These are phyloP conservation scores for Taphrina sp. DNA, from an alignment of 1,139 yeast species.

Conservation along the genomic window DNA sequence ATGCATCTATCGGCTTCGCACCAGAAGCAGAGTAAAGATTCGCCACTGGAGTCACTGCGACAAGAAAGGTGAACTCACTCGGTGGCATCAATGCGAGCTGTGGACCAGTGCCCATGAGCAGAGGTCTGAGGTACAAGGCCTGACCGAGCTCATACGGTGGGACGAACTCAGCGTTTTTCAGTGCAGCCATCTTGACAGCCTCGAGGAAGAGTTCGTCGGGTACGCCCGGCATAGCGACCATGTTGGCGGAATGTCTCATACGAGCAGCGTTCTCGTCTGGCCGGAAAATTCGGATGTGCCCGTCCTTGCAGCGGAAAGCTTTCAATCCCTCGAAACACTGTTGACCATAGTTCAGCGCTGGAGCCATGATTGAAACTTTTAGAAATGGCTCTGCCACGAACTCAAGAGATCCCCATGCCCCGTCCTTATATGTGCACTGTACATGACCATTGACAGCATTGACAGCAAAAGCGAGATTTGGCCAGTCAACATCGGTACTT, in stretches of 20 bases:
- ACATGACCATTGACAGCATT: constrained; percentile 30
- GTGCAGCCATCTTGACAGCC: constrained; percentile 23
- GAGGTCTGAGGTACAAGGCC: constrained; percentile 31
- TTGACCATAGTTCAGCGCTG: constrained; percentile 32
- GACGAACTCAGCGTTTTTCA: constrained; percentile 27
- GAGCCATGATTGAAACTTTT: constrained; percentile 23
- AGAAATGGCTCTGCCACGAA: constrained; percentile 30
- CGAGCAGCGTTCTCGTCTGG: constrained; percentile 32
- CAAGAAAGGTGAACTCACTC: constrained; percentile 28
- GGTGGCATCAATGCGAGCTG: constrained; percentile 25
- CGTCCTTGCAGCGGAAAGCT: constrained; percentile 33
- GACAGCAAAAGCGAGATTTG: constrained; percentile 18
- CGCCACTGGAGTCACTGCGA: constrained; percentile 31
- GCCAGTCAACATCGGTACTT: constrained; percentile 20
- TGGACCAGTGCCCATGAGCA: constrained; percentile 30
- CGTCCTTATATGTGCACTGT: constrained; percentile 21
- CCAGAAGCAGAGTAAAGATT: constrained; percentile 26
- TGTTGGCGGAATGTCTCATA: constrained; percentile 33
- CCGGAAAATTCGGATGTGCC: constrained; percentile 30
- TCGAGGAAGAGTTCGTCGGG: constrained; percentile 30
- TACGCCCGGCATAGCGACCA: constrained; percentile 21
- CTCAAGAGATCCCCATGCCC: constrained; percentile 25
- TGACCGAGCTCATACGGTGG: constrained; percentile 33
- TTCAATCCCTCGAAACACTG: constrained; percentile 33
- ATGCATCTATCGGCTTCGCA: constrained; percentile 31